Conservation (phyloP, 805 yeast genomes). For the Starmerella asiatica region DNA sequence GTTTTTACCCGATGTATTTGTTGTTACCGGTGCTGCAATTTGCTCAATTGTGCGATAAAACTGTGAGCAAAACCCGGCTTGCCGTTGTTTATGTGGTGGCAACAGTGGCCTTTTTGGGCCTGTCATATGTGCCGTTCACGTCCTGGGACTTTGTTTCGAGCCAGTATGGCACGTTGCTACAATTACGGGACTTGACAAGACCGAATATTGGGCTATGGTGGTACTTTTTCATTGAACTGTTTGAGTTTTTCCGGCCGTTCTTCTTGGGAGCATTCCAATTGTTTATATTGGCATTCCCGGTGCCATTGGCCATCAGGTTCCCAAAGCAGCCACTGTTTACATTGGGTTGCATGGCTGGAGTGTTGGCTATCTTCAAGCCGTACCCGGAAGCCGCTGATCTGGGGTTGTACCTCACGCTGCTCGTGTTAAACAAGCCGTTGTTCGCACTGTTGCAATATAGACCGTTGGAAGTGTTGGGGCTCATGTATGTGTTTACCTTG, state of each 20-base stretch:
- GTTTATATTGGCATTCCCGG: slow-evolving; percentile 47
- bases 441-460: slow-evolving; percentile 33
- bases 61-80: slow-evolving; percentile 7
- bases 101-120: slow-evolving; percentile 15
- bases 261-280: slow-evolving; percentile 74
- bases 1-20: slow-evolving; percentile 49
- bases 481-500: slow-evolving; percentile 43
- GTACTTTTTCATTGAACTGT: slow-evolving; percentile 94
- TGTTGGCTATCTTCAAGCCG: slow-evolving; percentile 56
- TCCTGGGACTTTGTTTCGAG: slow-evolving; percentile 35
- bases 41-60: neutral
- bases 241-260: slow-evolving; percentile 73
- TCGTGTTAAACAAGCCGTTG: slow-evolving; percentile 35
- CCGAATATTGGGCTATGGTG: slow-evolving; percentile 98
- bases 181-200: slow-evolving; percentile 48
- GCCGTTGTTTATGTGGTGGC: slow-evolving; percentile 12
- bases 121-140: slow-evolving; percentile 22
- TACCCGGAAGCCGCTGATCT: slow-evolving; percentile 78
- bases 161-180: slow-evolving; percentile 40
- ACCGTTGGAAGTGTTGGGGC: slow-evolving; percentile 38
- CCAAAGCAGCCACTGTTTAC: slow-evolving; percentile 47
- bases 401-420: slow-evolving; percentile 40
- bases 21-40: slow-evolving; percentile 41
- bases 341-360: slow-evolving; percentile 34
- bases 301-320: slow-evolving; percentile 67